Conservation (phyloP, 495 filamentous ascomycete genomes). For the Penicillium desertorum region DNA sequence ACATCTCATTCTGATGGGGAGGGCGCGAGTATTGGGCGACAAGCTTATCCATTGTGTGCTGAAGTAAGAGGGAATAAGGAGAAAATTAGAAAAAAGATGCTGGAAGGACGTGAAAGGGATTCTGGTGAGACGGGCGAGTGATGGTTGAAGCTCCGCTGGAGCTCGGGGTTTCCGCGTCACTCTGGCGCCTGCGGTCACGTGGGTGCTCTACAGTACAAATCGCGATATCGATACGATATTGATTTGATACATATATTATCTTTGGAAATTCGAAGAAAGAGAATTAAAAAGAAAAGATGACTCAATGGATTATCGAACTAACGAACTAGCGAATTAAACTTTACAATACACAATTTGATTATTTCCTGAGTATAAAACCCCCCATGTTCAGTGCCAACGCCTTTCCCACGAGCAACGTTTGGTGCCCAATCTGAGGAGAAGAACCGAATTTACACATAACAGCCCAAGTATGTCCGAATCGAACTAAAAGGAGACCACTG, state of each 20-base stretch:
- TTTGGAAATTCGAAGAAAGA: neutral
- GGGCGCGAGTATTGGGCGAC: slow-evolving; percentile 84
- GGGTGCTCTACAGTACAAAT: slow-evolving; percentile 8
- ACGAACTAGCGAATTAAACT: slow-evolving; percentile 4
- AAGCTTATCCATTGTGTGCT: slow-evolving; percentile 79
- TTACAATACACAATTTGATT: slow-evolving; percentile 13
- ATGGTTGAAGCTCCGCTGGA: slow-evolving; percentile 38
- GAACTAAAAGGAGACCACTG: neutral
- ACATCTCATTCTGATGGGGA: slow-evolving; percentile 67
- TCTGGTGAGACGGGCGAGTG: slow-evolving; percentile 23
- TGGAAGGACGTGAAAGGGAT: slow-evolving; percentile 18
- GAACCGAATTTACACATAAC: slow-evolving; percentile 6
- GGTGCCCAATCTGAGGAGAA: slow-evolving; percentile 6
- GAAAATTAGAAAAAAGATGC: slow-evolving; percentile 13
- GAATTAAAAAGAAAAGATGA: neutral
- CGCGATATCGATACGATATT: neutral
- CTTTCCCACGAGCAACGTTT: neutral
- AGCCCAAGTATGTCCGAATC: slow-evolving; percentile 2
- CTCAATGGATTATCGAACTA: neutral
- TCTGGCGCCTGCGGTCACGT: slow-evolving; percentile 47
- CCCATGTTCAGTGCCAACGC: slow-evolving; percentile 10
- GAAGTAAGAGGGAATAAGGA: slow-evolving; percentile 2
- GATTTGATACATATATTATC: no score
- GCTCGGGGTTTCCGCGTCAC: slow-evolving; percentile 47
- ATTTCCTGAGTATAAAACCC: slow-evolving; percentile 10